Base-by-base conservation (phyloP, 225 moss, liverwort and hornwort genomes). In the Pseudisothecium myosuroides region DNA sequence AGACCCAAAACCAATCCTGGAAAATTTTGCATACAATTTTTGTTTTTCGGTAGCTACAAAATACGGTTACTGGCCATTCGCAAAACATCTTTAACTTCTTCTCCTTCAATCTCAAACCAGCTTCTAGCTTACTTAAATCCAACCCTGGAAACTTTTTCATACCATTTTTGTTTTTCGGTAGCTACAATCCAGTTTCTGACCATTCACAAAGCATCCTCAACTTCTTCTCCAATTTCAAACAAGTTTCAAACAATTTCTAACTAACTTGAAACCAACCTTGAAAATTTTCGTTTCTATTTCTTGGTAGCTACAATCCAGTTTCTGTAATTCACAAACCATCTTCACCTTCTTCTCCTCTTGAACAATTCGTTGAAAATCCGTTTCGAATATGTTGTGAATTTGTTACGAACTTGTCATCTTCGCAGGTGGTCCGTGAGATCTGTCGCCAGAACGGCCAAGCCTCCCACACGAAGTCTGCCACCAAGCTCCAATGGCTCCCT, bases 401-500 rank as follows among this genome's bases (percentile, higher is more conserved):
- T 55, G 56, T 39, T 39, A 17, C 24, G 58, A 79, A 43, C 34
- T 47, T 45, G 47, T 82, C 34, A 43, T 47, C 63, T 63, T 13
- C 90, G n/a, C 94, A 92, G 75, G 87, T 94, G 12, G 80, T 88
- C 20, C 88, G 84, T 17, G 98, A 98, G 83, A 81, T 98, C 10
- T 94, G 92, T 22, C 92, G 98, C 85, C 98, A 98, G 83, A 97
- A 91, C 72, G 98, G 98, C 6, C 92, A 91, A 62, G 94, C 97
- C 49, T 88, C 94, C 10, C 95, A 97, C 86, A 93, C 96, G 14
- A 98, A 95, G 78, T 94, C 86, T 24, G 97, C 95, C 24, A 97
- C 98, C 0, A 96, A 93, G 85, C 93, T 98, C 15, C 97, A 98
- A n/a, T 98, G 98, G 98, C 90, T 98, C 34, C 91, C 93, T 0